Evolutionary conservation across 805 yeast genomes (phyloP), one percentile per base, ranked within the genome.

Genomic region (Wickerhamiella siamensis): DNA sequence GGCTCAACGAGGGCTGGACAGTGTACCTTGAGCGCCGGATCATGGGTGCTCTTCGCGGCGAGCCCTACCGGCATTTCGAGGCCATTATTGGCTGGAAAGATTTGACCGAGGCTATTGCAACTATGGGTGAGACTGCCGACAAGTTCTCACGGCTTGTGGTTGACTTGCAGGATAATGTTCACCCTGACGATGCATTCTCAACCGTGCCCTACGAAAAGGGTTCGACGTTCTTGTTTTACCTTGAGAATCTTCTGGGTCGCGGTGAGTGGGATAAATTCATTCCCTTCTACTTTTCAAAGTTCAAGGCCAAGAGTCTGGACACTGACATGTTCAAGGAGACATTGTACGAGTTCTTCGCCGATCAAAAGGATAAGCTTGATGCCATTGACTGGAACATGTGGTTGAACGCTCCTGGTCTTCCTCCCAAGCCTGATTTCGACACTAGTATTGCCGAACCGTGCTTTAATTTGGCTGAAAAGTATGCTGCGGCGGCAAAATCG

Each of bases 1-100:
- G 94, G 91, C 71, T 86, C 50, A 86, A 86, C 58, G 95, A 86
- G 64, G 95, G 95, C 31, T 86, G 95, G 95, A 84, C 95, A 4
- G 95, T 86, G 32, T 86, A 86, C 58, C 61, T 86, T 31, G 95
- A 86, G 61, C 72, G 95, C 58, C 67, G 94, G 53, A 84, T 86
- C 45, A 65, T 75, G 22, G 94, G 82, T 15, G 71, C 68, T 14
- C 58, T 83, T n/a, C 83, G 83, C 54, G 94, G 91, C 19, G 88
- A 82, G 52, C 61, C 74, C 26, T 67, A 73, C 33, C 73, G 95
- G 56, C 88, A 83, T 51, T 82, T 86, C 57, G 70, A 78, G 47
- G 84, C 86, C 31, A 76, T 86, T 47, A 79, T 82, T 53, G 95
- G 95, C 39, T 86, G 95, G 95, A 74, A 75, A 41, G 91, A 78